These are phyloP conservation scores for Kwoniella dejecticola DNA, from an alignment of 768 basidiomycete species.

Conservation along the genomic window DNA sequence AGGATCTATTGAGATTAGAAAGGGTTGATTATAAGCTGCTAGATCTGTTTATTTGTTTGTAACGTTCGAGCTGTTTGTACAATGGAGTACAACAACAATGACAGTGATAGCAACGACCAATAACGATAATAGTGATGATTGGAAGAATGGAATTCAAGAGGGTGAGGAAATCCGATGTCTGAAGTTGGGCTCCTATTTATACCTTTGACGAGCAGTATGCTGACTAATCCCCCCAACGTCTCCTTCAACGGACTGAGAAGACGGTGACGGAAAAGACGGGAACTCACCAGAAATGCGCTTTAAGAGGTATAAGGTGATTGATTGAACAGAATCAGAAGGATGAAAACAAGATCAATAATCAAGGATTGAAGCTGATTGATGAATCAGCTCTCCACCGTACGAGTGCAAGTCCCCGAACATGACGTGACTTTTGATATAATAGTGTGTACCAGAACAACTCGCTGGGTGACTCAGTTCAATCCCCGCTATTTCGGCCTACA, in stretches of 20 bases:
- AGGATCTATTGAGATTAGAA: not conserved
- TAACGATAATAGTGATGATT: not conserved
- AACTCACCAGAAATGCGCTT: slow-evolving; percentile 13
- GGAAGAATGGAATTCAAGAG: not conserved
- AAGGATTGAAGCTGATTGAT: not conserved
- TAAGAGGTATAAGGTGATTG: not conserved
- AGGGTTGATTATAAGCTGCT: not conserved
- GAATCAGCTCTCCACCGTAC: not conserved
- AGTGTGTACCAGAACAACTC: slow-evolving; percentile 4
- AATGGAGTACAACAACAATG: not conserved
- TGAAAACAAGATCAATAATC: not conserved
- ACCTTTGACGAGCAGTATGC: not conserved
- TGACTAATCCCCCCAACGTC: not conserved
- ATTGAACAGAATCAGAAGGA: not conserved
- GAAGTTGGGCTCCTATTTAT: not conserved
- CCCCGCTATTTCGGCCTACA: slow-evolving; percentile 1
- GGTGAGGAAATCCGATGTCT: not conserved
- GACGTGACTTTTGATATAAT: slow-evolving; percentile 10
- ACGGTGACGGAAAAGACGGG: not conserved
- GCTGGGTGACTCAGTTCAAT: too few species aligned
- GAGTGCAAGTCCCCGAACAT: too few species aligned
- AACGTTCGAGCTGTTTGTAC: too few species aligned
- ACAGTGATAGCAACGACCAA: not conserved
- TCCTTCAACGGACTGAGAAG: not conserved
- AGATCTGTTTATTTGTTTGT: too few species aligned